These are phyloP conservation scores for Apiospora saccharicola DNA, from an alignment of 2,329 filamentous ascomycete species.

Conservation along the genomic window DNA sequence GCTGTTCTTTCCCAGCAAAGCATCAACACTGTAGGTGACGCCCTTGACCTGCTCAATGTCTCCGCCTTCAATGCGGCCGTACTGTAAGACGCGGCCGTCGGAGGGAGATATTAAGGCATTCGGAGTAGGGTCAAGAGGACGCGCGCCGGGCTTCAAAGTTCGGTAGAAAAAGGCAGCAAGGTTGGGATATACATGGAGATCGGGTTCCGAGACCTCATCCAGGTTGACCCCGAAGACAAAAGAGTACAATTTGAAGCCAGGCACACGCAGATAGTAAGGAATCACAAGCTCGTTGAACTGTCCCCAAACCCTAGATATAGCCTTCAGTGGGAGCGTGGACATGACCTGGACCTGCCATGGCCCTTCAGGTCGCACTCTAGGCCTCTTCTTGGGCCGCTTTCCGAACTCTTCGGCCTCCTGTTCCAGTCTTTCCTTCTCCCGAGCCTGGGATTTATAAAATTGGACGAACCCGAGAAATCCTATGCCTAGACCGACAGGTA, in stretches of 20 bases:
- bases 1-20: constrained; percentile 77
- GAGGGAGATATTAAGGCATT: constrained; percentile 86
- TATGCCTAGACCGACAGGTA: constrained; percentile 85
- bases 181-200: constrained; percentile 90
- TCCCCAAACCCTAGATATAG: constrained; percentile 88
- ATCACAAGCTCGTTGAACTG: constrained; percentile 89
- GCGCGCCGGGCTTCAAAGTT: constrained; percentile 84
- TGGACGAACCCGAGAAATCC: constrained; percentile 84
- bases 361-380: constrained; percentile 78
- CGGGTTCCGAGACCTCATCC: constrained; percentile 84
- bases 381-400: constrained; percentile 57
- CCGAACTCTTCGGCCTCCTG: constrained; percentile 52
- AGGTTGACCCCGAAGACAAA: constrained; percentile 92
- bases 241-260: constrained; percentile 91
- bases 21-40: constrained; percentile 96
- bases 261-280: constrained; percentile 85
- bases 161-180: constrained; percentile 98
- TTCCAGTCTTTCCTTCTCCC: constrained; percentile 61
- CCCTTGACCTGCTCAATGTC: constrained; percentile 99
- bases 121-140: constrained; percentile 82
- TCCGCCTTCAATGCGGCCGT: constrained; percentile 88
- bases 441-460: constrained; percentile 75
- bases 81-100: constrained; percentile 91
- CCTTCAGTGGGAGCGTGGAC: constrained; percentile 91
- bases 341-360: constrained; percentile 95